Evolutionary conservation across 1,284 basidiomycete genomes (phyloP).

Genomic region (Bjerkandera adusta): DNA sequence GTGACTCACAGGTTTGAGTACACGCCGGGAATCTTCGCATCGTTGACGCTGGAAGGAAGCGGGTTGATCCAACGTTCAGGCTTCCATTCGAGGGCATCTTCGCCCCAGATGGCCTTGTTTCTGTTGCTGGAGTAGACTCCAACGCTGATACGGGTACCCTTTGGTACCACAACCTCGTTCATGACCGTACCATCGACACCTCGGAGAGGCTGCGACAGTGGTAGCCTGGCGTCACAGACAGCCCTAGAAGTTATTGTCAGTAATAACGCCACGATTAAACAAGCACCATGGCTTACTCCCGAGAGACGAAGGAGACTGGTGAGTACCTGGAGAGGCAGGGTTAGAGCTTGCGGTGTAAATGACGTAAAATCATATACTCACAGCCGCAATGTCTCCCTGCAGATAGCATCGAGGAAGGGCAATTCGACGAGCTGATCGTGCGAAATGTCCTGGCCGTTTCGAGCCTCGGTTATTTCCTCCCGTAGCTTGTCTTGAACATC

Average conservation of each 20-base stretch:
- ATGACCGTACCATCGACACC: constrained; percentile 32
- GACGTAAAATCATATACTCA: constrained; percentile 13
- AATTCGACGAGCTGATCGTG: constrained; percentile 29
- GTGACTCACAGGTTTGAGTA: constrained; percentile 25
- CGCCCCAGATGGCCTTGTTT: constrained; percentile 30
- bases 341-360: background rate
- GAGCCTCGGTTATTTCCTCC: constrained; percentile 22
- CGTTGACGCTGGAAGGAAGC: constrained; percentile 18
- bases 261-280: background rate
- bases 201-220: constrained; percentile 25
- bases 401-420: constrained; percentile 33
- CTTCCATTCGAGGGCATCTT: constrained; percentile 30
- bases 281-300: constrained; percentile 36
- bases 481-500: constrained; percentile 26
- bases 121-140: constrained; percentile 28
- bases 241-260: constrained; percentile 20
- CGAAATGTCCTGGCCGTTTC: constrained; percentile 19
- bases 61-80: constrained; percentile 30
- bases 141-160: constrained; percentile 35
- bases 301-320: constrained; percentile 15
- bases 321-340: background rate
- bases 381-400: constrained; percentile 32
- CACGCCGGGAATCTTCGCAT: constrained; percentile 23
- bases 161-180: constrained; percentile 37
- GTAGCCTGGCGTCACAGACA: constrained; percentile 23